Base-by-base conservation (phyloP, 305 asterid species). In the Petunia hybrid region DNA sequence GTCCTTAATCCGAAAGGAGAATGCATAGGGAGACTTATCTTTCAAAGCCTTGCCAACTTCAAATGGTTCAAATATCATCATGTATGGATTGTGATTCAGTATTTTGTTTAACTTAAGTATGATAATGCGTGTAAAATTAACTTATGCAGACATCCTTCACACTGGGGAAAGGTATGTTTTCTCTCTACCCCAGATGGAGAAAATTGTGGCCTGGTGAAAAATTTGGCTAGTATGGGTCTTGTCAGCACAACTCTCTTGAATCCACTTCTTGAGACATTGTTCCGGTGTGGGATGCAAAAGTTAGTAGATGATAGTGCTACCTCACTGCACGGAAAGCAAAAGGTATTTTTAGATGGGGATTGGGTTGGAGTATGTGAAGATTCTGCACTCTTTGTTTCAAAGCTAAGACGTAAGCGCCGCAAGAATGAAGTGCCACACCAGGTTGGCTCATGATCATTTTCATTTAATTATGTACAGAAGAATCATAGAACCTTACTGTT, bases 131-230 rank as follows among this genome's bases (percentile, higher is more conserved):
- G 64, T 81, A 80, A 10, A 81, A 80, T 79, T 77, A 81, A 69
- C 64, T 84, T 76, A 39, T 89, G 82, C 93, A 95, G 98, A 57
- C 98, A 97, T 83, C 99, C 97, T 75, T 97, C 98, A 76, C 98
- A 96, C 83, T 93, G 98, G 99, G 98, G 98, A 75, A 94, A 91
- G 90, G 81, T 96, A 53, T 95, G 99, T 87, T 92, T 84, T 84
- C 95, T 95, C 81, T 94, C 99, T n/a, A 96, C 98, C 8, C 95
- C 99, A 4, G 98, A 96, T 71, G 99, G 99, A 82, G 99, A 96
- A 90, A 94, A 94, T 81, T 94, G 99, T 87, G 99, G 99, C 62
- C 89, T 97, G 77, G 98, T 97, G 40, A 94, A 97, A 87, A 97
- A 97, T 89, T 89, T 97, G 82, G 97, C 98, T 22, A 88, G 99